These are phyloP conservation scores for Capsicum baccatum DNA, from an alignment of 257 asterid species.

Conservation along the genomic window DNA sequence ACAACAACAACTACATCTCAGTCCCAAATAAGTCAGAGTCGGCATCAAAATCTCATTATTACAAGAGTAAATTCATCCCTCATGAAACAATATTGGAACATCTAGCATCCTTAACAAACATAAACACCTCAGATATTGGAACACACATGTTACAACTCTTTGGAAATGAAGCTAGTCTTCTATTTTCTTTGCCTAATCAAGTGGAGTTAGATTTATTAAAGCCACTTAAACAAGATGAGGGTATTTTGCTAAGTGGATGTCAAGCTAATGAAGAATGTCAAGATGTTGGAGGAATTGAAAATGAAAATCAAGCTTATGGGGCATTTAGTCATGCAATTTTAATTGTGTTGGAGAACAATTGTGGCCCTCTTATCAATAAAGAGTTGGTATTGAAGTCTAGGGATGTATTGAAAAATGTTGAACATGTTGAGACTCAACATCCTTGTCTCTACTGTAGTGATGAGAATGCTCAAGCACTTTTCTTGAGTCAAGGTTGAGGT, in stretches of 20 bases:
- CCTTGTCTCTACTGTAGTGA: conserved; percentile 81
- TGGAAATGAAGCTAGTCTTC: conserved; percentile 65
- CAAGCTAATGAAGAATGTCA: conserved; percentile 73
- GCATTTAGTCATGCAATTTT: conserved; percentile 73
- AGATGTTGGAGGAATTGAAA: conserved; percentile 52
- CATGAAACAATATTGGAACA: conserved; percentile 51
- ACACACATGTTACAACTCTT: conserved; percentile 65
- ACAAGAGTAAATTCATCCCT: conserved; percentile 59
- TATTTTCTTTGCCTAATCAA: conserved; percentile 44
- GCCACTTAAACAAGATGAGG: conserved; percentile 67
- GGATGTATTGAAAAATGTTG: conserved; percentile 46
- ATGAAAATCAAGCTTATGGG: conserved; percentile 59
- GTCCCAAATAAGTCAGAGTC: not conserved
- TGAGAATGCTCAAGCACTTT: conserved; percentile 59
- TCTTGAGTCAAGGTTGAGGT: conserved; percentile 41
- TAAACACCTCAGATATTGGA: conserved; percentile 56
- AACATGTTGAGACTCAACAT: conserved; percentile 63
- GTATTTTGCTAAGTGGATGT: conserved; percentile 83
- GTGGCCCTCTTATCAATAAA: conserved; percentile 55
- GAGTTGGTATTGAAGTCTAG: conserved; percentile 66
- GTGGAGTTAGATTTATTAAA: conserved; percentile 37
- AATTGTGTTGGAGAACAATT: conserved; percentile 59
- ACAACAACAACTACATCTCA: not conserved
- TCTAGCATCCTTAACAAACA: conserved; percentile 60
- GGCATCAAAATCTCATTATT: not conserved